Conservation (phyloP, 2,329 filamentous ascomycete genomes). For the Claviceps arundinis region DNA sequence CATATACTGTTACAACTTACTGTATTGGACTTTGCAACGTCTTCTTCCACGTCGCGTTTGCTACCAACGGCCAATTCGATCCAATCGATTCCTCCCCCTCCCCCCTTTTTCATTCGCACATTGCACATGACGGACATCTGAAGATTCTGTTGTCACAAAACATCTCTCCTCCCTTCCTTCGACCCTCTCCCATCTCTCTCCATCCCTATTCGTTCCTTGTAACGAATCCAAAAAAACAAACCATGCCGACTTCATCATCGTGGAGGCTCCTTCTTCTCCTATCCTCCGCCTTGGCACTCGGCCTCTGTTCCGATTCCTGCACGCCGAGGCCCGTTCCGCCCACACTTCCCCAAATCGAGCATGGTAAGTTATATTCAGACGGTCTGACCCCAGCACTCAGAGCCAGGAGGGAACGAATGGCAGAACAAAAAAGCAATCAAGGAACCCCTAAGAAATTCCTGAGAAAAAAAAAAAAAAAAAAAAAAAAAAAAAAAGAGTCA, state of each 20-base stretch:
- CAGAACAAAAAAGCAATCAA: background rate
- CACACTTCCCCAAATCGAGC: background rate
- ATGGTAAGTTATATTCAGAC: background rate
- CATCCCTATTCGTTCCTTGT: background rate
- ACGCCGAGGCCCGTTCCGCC: conserved; percentile 6
- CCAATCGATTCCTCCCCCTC: too few relatives aligned
- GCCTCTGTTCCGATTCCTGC: conserved; percentile 15
- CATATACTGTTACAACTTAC: too few relatives aligned
- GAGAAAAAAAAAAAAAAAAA: background rate
- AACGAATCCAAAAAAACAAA: background rate
- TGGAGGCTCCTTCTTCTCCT: conserved; percentile 18
- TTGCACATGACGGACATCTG: too few relatives aligned
- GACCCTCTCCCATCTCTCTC: too few relatives aligned
- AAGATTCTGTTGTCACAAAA: too few relatives aligned
- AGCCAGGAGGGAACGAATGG: too few relatives aligned
- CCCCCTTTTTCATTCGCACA: too few relatives aligned
- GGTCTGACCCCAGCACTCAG: background rate
- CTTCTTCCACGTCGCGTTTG: too few relatives aligned
- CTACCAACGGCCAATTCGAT: too few relatives aligned
- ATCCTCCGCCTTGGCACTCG: conserved; percentile 19
- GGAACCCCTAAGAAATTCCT: too few relatives aligned
- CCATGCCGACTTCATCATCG: conserved; percentile 19
- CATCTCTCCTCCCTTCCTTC: too few relatives aligned
- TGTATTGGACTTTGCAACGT: too few relatives aligned
- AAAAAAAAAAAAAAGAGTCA: background rate